These are phyloP conservation scores for Thelonectria blattea DNA, from an alignment of 2,329 filamentous ascomycete species.

Conservation along the genomic window DNA sequence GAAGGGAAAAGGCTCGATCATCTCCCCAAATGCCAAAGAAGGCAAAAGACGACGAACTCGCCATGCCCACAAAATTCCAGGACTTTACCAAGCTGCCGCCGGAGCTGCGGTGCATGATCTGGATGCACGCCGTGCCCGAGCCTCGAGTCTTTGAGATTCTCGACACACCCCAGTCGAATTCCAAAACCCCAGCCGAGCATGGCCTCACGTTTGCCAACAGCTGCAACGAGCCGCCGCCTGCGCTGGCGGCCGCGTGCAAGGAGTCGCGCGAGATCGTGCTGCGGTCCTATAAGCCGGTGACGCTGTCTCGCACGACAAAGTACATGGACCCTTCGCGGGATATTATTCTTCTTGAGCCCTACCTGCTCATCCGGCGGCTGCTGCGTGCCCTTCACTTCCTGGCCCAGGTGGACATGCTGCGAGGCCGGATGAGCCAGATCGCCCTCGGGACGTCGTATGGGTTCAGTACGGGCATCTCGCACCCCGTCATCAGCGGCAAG, in stretches of 20 bases:
- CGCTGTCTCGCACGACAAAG: slow-evolving; percentile 25
- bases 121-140: slow-evolving; percentile 28
- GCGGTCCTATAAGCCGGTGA: slow-evolving; percentile 21
- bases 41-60: neutral
- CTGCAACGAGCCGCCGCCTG: slow-evolving; percentile 24
- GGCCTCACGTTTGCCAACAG: slow-evolving; percentile 30
- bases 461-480: slow-evolving; percentile 30
- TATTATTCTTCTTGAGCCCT: slow-evolving; percentile 28
- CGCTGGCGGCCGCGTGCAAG: slow-evolving; percentile 22
- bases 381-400: slow-evolving; percentile 28
- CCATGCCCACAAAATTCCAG: slow-evolving; percentile 20
- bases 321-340: slow-evolving; percentile 27
- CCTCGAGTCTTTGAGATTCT: slow-evolving; percentile 31
- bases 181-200: slow-evolving; percentile 25
- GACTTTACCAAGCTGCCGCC: slow-evolving; percentile 25
- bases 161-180: slow-evolving; percentile 27
- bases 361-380: slow-evolving; percentile 26
- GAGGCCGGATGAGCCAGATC: slow-evolving; percentile 26
- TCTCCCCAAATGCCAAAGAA: neutral
- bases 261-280: slow-evolving; percentile 25
- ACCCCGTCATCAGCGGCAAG: slow-evolving; percentile 28
- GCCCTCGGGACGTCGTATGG: slow-evolving; percentile 32
- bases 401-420: slow-evolving; percentile 26
- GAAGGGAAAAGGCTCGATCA: neutral
- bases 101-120: slow-evolving; percentile 31